These are phyloP conservation scores for Populus tomentosa DNA, from an alignment of 441 rosid species.

Conservation along the genomic window DNA sequence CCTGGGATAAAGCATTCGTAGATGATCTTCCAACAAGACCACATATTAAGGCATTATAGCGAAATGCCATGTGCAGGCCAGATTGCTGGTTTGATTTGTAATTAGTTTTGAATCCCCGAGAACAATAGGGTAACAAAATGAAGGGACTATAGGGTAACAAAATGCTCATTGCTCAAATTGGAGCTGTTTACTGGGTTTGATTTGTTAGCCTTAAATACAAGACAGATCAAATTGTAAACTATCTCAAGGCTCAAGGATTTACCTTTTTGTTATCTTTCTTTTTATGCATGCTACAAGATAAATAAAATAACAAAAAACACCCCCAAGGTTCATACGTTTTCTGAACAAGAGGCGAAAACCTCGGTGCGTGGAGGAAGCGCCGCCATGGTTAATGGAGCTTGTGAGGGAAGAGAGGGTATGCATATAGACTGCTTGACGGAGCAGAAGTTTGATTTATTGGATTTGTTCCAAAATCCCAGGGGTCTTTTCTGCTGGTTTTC, in stretches of 20 bases:
- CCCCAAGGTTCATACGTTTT: background rate
- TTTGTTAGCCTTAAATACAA: background rate
- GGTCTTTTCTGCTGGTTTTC: background rate
- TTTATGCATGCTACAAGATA: no score
- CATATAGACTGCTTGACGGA: background rate
- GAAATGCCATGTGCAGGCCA: background rate
- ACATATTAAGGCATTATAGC: background rate
- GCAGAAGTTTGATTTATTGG: background rate
- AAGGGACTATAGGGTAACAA: background rate
- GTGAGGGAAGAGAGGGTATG: background rate
- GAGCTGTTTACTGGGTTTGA: background rate
- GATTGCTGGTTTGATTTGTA: background rate
- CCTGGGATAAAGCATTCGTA: background rate
- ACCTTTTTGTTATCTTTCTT: background rate
- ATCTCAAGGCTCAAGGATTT: background rate
- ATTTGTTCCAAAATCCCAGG: background rate
- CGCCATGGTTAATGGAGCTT: background rate
- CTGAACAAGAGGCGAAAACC: background rate
- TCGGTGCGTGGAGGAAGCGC: background rate
- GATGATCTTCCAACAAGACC: background rate
- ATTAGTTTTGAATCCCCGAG: background rate
- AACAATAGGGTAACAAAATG: background rate
- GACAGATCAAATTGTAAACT: background rate
- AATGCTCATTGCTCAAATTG: background rate
- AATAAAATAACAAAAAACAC: background rate